Conservation (phyloP, 140 eudicot species). For the Oenanthe javanica region DNA sequence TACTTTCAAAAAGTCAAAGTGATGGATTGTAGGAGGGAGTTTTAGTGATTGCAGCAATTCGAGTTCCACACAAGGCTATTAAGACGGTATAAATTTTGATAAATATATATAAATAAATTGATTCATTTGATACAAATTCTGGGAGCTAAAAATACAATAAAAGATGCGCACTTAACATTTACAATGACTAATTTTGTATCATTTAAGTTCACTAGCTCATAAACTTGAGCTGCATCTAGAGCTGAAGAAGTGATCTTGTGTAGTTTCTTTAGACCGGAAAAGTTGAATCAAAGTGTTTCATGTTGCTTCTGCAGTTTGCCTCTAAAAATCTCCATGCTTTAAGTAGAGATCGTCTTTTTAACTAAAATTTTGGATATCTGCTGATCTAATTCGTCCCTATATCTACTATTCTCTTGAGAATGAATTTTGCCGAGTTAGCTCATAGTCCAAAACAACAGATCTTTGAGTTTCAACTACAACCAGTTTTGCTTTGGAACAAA, state of each 20-base stretch:
- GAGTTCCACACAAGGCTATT: not conserved
- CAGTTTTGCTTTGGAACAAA: conserved; percentile 55
- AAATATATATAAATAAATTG: too few species aligned
- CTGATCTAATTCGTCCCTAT: conserved; percentile 9
- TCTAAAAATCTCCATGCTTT: conserved; percentile 8
- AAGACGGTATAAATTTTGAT: too few species aligned
- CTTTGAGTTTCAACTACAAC: conserved; percentile 27
- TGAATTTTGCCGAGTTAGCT: conserved; percentile 74
- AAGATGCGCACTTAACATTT: not conserved
- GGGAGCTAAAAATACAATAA: not conserved
- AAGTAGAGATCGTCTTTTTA: not conserved
- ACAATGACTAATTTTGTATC: not conserved
- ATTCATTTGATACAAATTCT: not conserved
- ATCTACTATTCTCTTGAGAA: conserved; percentile 32
- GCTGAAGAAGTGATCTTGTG: not conserved
- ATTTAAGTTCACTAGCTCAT: not conserved
- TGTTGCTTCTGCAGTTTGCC: not conserved
- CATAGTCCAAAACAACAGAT: conserved; percentile 31
- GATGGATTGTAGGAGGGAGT: too few species aligned
- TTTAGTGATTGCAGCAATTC: not conserved
- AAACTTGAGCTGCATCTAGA: not conserved
- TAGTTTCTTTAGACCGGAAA: not conserved
- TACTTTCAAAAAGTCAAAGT: too few species aligned
- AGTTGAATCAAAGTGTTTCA: not conserved
- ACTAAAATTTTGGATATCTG: conserved; percentile 9